These are phyloP conservation scores for Mycena galopus DNA, from an alignment of 768 basidiomycete species.

Conservation along the genomic window DNA sequence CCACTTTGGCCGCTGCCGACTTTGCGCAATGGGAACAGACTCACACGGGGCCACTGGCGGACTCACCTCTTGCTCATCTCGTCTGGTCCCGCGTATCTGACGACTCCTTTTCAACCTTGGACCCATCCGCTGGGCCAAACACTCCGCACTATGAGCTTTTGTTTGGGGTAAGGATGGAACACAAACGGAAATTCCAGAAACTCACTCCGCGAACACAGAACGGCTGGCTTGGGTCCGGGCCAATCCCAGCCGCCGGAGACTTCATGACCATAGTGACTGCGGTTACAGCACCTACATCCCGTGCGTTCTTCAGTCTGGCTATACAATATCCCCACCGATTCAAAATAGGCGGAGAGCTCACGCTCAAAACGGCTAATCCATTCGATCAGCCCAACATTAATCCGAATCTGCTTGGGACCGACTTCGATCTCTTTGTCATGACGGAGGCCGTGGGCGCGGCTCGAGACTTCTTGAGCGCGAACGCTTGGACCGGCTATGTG, in stretches of 20 bases:
- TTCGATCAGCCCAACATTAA: conserved; percentile 45
- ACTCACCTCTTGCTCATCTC: conserved; percentile 22
- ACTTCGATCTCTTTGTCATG: conserved; percentile 45
- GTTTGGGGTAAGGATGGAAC: conserved; percentile 30
- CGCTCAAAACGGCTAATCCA: conserved; percentile 53
- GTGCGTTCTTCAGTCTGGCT: conserved; percentile 19
- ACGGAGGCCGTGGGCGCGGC: conserved; percentile 42
- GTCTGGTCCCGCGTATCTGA: conserved; percentile 18
- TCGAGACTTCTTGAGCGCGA: conserved; percentile 29
- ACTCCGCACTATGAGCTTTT: conserved; percentile 40
- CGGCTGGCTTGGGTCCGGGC: conserved; percentile 19
- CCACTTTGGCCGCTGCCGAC: conserved; percentile 14
- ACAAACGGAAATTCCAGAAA: background rate
- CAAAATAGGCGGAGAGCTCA: conserved; percentile 40
- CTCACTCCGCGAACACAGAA: conserved; percentile 6
- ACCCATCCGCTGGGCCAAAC: conserved; percentile 41
- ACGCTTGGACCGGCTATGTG: conserved; percentile 46
- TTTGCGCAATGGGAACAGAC: conserved; percentile 33
- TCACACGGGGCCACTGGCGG: conserved; percentile 33
- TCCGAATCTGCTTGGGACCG: conserved; percentile 35
- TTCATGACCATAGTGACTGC: conserved; percentile 28
- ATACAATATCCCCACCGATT: background rate
- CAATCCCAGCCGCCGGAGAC: conserved; percentile 26
- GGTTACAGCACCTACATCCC: conserved; percentile 35
- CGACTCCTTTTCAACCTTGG: conserved; percentile 20